Conservation (phyloP, 139 green algal species). For the Protoeuglena noctilucae region DNA sequence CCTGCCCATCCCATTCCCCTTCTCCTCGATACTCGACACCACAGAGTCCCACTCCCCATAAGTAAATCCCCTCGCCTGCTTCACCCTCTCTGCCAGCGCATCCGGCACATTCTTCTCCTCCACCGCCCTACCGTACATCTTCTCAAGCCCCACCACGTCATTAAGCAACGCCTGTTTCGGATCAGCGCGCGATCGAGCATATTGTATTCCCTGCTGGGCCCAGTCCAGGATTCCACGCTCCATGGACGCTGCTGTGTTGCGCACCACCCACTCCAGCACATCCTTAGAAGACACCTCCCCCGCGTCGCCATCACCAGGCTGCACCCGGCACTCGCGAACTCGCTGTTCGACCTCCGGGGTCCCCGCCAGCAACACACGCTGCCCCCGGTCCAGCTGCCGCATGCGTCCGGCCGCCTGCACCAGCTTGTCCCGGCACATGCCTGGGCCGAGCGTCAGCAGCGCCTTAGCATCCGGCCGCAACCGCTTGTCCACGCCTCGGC, state of each 20-base stretch:
- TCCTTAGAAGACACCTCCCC: conserved; percentile 1
- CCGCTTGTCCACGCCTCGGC: conserved; percentile 19
- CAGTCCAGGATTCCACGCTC: conserved; percentile 15
- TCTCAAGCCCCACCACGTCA: conserved; percentile 17
- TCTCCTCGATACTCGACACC: too few relatives aligned
- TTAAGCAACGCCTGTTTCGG: conserved; percentile 16
- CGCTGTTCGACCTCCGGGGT: conserved; percentile 1
- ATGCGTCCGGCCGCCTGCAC: conserved; percentile 32
- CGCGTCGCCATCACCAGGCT: conserved; percentile 9
- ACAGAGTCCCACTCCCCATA: too few relatives aligned
- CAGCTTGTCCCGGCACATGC: conserved; percentile 35
- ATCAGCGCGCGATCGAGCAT: conserved; percentile 9
- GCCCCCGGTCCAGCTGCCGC: conserved; percentile 21
- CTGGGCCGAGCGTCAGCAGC: conserved; percentile 35
- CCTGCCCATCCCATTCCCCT: too few relatives aligned
- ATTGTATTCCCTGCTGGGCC: conserved; percentile 23
- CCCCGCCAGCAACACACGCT: conserved; percentile 15
- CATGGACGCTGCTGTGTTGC: conserved; percentile 26
- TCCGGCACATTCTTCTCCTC: background rate
- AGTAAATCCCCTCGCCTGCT: too few relatives aligned
- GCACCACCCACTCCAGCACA: conserved; percentile 31
- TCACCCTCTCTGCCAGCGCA: conserved; percentile 4
- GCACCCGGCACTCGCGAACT: conserved; percentile 3
- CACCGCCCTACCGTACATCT: conserved; percentile 8
- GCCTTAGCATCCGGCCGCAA: conserved; percentile 23